phyloP scores from a whole-genome alignment of 1,139 yeast species.

The Casaregolazyma suthepensis region DNA sequence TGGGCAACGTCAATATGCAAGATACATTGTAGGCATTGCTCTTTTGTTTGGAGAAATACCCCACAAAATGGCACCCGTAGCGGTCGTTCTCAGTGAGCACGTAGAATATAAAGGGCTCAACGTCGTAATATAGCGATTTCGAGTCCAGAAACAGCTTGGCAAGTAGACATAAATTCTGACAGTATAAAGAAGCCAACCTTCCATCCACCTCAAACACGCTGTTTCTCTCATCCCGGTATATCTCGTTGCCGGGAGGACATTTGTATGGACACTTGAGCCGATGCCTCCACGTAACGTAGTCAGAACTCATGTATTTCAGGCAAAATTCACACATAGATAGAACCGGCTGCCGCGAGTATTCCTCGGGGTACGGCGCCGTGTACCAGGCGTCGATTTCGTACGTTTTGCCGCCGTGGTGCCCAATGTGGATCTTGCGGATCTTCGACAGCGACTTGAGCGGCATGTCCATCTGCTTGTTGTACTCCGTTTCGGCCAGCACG shows the following conservation, averaged over 20 bases:
- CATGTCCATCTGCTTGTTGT: neutral
- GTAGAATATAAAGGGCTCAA: slow-evolving; percentile 89
- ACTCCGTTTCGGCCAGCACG: slow-evolving; percentile 9
- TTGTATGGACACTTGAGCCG: slow-evolving; percentile 57
- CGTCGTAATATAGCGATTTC: slow-evolving; percentile 88
- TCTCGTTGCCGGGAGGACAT: slow-evolving; percentile 89
- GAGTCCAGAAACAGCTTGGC: slow-evolving; percentile 88
- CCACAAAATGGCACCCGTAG: slow-evolving; percentile 69
- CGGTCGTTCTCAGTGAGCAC: slow-evolving; percentile 67
- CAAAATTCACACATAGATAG: slow-evolving; percentile 82
- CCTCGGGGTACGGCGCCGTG: slow-evolving; percentile 89
- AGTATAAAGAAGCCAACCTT: slow-evolving; percentile 68
- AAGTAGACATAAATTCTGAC: slow-evolving; percentile 82
- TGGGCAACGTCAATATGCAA: slow-evolving; percentile 85
- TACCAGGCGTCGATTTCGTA: slow-evolving; percentile 87
- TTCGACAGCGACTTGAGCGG: slow-evolving; percentile 1
- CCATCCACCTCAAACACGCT: slow-evolving; percentile 94
- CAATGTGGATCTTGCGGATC: slow-evolving; percentile 49
- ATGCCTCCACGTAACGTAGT: slow-evolving; percentile 65
- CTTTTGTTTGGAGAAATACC: slow-evolving; percentile 90
- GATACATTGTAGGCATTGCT: slow-evolving; percentile 62
- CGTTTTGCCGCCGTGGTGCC: slow-evolving; percentile 51
- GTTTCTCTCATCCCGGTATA: slow-evolving; percentile 58
- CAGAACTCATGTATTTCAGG: slow-evolving; percentile 70
- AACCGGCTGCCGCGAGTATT: slow-evolving; percentile 56